phyloP scores from a whole-genome alignment of 768 basidiomycete genomes.

The Lactarius indigo region DNA sequence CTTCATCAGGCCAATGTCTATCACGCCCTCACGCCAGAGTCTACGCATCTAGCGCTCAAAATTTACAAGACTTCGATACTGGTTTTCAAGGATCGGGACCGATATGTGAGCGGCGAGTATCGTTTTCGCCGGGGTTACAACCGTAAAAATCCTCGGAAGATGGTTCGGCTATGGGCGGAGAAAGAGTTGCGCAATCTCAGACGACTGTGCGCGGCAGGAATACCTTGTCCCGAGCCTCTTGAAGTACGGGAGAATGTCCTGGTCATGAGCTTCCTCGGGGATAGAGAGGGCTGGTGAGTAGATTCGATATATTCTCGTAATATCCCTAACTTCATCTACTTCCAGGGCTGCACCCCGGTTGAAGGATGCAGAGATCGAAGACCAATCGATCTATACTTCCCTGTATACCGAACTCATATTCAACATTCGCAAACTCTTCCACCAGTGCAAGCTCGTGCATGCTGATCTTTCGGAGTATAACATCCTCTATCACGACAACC shows the following conservation, averaged over 20 bases:
- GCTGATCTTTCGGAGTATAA: constrained; percentile 99
- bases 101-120: constrained; percentile 93
- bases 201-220: constrained; percentile 75
- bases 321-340: constrained; percentile 10
- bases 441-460: constrained; percentile 90
- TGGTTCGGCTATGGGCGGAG: constrained; percentile 98
- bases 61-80: constrained; percentile 99
- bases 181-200: constrained; percentile 98
- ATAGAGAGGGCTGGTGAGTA: constrained; percentile 72
- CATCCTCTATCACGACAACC: constrained; percentile 77
- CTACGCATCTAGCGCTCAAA: constrained; percentile 80
- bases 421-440: constrained; percentile 79
- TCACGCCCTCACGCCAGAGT: constrained; percentile 64
- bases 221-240: constrained; percentile 82
- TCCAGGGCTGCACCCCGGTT: constrained; percentile 86
- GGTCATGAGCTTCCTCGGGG: constrained; percentile 91
- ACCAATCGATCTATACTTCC: constrained; percentile 42
- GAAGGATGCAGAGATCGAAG: constrained; percentile 75
- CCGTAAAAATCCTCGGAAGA: constrained; percentile 92
- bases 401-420: constrained; percentile 82
- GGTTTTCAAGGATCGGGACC: constrained; percentile 95
- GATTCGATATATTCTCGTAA: constrained; percentile 24
- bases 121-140: constrained; percentile 89
- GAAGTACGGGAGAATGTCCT: constrained; percentile 97
- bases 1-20: constrained; percentile 87